These are phyloP conservation scores for Arthrobotrys sphaeroides DNA, from an alignment of 2,329 filamentous ascomycete species.

Conservation along the genomic window DNA sequence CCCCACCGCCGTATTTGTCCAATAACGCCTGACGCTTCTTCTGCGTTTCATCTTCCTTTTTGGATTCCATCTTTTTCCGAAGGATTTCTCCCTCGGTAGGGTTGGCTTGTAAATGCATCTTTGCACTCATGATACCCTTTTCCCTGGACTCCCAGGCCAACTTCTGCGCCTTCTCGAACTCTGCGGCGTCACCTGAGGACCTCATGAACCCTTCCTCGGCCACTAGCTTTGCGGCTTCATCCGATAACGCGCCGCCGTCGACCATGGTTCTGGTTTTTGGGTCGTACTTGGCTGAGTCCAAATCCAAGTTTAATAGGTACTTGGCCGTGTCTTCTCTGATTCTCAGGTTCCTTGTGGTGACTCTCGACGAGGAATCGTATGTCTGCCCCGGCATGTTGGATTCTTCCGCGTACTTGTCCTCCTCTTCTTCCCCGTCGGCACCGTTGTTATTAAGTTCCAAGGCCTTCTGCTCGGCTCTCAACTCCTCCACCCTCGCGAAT, in stretches of 20 bases:
- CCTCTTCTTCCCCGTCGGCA: constrained; percentile 67
- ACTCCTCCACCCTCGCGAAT: constrained; percentile 83
- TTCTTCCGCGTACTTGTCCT: constrained; percentile 87
- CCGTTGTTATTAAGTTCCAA: constrained; percentile 64
- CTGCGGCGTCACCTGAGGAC: constrained; percentile 86
- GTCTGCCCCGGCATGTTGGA: constrained; percentile 90
- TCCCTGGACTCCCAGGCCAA: constrained; percentile 98
- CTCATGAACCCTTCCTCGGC: constrained; percentile 93
- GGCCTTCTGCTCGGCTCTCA: constrained; percentile 67
- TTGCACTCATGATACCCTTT: constrained; percentile 72
- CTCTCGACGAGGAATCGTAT: constrained; percentile 70
- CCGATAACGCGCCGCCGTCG: constrained; percentile 77
- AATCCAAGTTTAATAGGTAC: constrained; percentile 91
- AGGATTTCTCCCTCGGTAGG: constrained; percentile 89
- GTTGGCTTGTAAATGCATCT: constrained; percentile 91
- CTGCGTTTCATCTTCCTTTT: constrained; percentile 69
- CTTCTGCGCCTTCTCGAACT: constrained; percentile 86
- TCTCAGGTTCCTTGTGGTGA: constrained; percentile 86
- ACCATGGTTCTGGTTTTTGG: constrained; percentile 94
- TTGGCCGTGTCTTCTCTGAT: constrained; percentile 97
- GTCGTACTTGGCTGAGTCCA: constrained; percentile 97
- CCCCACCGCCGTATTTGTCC: constrained; percentile 82
- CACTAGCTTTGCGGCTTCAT: constrained; percentile 81
- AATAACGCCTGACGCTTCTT: constrained; percentile 75
- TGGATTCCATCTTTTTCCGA: constrained; percentile 72